Percentiles rank a stretch among this genome's conserved stretches.
Evolutionary conservation across 768 basidiomycete species (phyloP).

Genomic region (Mycena amicta): DNA sequence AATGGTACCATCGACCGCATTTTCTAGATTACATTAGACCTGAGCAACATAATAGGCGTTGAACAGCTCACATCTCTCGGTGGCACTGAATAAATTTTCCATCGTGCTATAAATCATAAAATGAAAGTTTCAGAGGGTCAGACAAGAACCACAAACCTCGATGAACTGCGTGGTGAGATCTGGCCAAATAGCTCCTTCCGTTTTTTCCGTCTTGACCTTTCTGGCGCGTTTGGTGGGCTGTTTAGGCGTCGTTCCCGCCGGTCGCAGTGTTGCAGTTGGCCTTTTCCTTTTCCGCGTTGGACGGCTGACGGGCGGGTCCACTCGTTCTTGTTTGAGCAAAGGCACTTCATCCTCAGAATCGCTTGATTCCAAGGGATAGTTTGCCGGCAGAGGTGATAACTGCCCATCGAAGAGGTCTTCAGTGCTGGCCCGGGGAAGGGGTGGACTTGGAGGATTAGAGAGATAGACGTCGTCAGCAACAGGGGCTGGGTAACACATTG

Average conservation of each 20-base stretch:
- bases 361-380: background rate
- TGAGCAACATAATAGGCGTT: background rate
- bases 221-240: background rate
- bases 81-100: background rate
- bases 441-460: background rate
- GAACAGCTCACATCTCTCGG: background rate
- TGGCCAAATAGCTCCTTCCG: background rate
- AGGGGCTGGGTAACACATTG: too few relatives aligned
- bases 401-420: background rate
- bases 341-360: background rate
- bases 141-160: background rate
- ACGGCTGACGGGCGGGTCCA: background rate
- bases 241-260: background rate
- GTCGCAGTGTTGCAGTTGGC: background rate
- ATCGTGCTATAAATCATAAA: background rate
- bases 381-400: background rate
- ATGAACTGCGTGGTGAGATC: background rate
- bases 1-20: background rate
- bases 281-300: background rate
- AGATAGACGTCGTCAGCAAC: background rate
- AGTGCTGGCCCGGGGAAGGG: background rate
- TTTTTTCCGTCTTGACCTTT: background rate
- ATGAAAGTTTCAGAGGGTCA: background rate
- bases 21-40: background rate
- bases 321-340: background rate